phyloP scores from a whole-genome alignment of 2,329 filamentous ascomycete genomes.

The Fusarium avenaceum region DNA sequence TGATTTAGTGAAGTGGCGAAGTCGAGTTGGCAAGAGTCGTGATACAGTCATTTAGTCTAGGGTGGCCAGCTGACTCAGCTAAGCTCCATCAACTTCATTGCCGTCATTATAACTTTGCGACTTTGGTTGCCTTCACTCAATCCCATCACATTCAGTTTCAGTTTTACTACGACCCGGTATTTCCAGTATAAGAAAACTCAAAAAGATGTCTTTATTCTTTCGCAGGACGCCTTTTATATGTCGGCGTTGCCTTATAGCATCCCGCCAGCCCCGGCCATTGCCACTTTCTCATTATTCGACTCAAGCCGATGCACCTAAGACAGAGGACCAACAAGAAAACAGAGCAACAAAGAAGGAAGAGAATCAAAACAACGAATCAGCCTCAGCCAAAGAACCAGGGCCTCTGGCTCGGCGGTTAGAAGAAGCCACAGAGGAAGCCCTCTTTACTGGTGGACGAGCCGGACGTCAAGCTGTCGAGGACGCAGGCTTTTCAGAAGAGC shows the following conservation, averaged over 20 bases:
- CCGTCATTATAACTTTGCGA: constrained; percentile 25
- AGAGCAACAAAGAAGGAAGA: constrained; percentile 3
- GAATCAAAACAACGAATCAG: background rate
- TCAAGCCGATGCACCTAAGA: constrained; percentile 20
- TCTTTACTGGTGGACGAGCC: constrained; percentile 70
- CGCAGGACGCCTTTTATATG: constrained; percentile 32
- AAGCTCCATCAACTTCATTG: constrained; percentile 16
- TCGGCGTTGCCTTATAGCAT: constrained; percentile 36
- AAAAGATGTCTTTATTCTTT: constrained; percentile 19
- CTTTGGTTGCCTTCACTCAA: background rate
- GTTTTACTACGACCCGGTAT: background rate
- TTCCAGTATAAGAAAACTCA: too few species aligned
- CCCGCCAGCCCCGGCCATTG: constrained; percentile 11
- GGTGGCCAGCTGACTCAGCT: constrained; percentile 39
- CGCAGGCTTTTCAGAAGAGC: constrained; percentile 73
- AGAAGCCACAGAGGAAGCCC: constrained; percentile 73
- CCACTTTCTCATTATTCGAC: constrained; percentile 38
- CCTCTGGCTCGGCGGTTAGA: constrained; percentile 70
- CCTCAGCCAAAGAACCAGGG: constrained; percentile 51
- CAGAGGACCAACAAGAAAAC: constrained; percentile 12
- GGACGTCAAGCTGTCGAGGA: constrained; percentile 72
- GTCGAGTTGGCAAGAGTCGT: background rate
- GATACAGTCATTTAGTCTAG: background rate
- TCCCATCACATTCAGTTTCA: background rate
- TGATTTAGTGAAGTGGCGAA: constrained; percentile 9